Conservation (phyloP, 768 basidiomycete genomes). For the Auriscalpium vulgare region DNA sequence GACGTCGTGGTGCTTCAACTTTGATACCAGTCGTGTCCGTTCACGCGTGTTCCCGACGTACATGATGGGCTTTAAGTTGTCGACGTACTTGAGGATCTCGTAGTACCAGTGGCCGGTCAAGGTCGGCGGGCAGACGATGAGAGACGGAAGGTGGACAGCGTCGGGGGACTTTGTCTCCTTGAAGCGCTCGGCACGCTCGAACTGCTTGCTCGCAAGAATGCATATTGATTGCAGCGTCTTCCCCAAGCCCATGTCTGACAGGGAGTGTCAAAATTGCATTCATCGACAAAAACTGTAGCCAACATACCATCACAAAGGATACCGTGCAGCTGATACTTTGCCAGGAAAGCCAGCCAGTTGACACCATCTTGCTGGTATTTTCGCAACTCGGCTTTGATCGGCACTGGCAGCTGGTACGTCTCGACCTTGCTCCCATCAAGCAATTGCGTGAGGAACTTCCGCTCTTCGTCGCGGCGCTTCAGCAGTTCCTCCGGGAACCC, state of each 20-base stretch:
- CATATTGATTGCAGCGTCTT: conserved; percentile 98
- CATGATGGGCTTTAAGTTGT: conserved; percentile 74
- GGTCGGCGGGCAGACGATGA: conserved; percentile 95
- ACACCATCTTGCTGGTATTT: conserved; percentile 98
- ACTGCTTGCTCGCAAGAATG: conserved; percentile 89
- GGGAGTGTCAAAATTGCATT: conserved; percentile 3
- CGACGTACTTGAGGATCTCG: conserved; percentile 89
- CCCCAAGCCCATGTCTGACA: conserved; percentile 93
- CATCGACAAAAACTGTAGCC: neutral
- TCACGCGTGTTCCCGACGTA: conserved; percentile 88
- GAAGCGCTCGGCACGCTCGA: conserved; percentile 70
- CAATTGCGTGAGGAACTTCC: conserved; percentile 87
- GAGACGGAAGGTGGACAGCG: conserved; percentile 79
- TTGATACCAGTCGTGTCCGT: conserved; percentile 57
- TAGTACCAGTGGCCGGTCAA: conserved; percentile 99
- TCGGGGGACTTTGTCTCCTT: conserved; percentile 63
- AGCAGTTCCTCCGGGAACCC: conserved; percentile 86
- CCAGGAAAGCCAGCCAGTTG: conserved; percentile 97
- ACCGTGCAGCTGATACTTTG: conserved; percentile 96
- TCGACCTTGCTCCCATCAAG: conserved; percentile 94
- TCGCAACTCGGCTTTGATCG: conserved; percentile 88
- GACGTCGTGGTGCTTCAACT: conserved; percentile 70
- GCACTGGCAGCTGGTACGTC: conserved; percentile 77
- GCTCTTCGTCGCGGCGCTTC: conserved; percentile 77
- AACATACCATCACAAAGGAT: conserved; percentile 90